Base-by-base conservation (phyloP, 495 filamentous ascomycete species). In the Beverwykella pulmonaria region DNA sequence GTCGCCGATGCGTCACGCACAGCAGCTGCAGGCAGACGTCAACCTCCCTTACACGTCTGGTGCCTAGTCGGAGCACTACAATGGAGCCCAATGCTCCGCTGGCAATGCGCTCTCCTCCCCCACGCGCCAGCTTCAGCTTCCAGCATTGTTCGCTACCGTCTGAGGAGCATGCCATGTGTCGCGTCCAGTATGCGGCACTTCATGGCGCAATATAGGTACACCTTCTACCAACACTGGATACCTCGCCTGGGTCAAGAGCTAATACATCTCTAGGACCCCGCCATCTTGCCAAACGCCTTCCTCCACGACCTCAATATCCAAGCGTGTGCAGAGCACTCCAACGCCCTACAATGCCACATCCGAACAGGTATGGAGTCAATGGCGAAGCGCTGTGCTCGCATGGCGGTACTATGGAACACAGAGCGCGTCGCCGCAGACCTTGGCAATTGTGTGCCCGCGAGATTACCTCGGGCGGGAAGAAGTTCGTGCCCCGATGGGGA, bases 81-180 rank as follows among this genome's bases (percentile, higher is more conserved):
- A 67, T 67, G 64, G 64, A 57, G 64, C 41, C 50, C 44, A 61
- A 67, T 67, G 64, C 52, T 56, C 36, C 25, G 23, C 50, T 55
- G 25, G 29, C 41, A 3, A 49, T 20, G 64, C 52, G 49, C 26
- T 61, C 23, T 57, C 32, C 27, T 50, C 20, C 17, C 48, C 44
- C 15, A 49, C 58, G 57, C 29, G 64, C 34, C 32, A 23, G 6
- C 20, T 23, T 29, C 61, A 39, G 34, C 7, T 6, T 19, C 2
- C 6, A 30, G 8, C 7, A 4, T 15, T 10, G 29, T 25, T 46
- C 32, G 39, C 39, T n/a, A 14, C 15, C 17, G 39, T 14, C 17
- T n/a, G 39, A 14, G 39, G 17, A 44, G 17, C 39, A 44, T 44
- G 39, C 5, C 39, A 4, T 10, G 3, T 2, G 39, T 44, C 15